A percentile compares a stretch with the other conserved stretches of the same genome.
These are phyloP conservation scores for Saururus chinensis DNA, from an alignment of 164 flowering plant species.

Conservation along the genomic window DNA sequence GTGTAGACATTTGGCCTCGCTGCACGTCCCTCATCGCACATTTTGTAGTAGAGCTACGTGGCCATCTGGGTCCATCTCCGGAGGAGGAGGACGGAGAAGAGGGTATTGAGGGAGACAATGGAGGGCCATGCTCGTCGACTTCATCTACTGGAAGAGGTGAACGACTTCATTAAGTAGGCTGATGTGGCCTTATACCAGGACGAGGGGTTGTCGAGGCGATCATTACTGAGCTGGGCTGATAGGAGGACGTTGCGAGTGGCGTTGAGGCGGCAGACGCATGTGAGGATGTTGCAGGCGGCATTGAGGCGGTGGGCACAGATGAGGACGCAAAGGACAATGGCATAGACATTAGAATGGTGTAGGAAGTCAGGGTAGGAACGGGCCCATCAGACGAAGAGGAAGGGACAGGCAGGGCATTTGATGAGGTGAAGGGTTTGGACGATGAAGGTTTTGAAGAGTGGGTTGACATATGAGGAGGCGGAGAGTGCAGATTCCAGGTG, in stretches of 20 bases:
- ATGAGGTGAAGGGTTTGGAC: conserved; percentile 44
- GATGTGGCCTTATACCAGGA: conserved; percentile 48
- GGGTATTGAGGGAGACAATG: conserved; percentile 45
- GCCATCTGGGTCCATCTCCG: conserved; percentile 55
- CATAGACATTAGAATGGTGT: conserved; percentile 40
- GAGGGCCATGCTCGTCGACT: conserved; percentile 47
- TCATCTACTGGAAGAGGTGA: conserved; percentile 46
- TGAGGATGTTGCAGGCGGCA: no score
- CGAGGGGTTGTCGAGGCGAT: conserved; percentile 53
- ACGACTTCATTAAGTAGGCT: conserved; percentile 59
- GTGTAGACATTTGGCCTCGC: conserved; percentile 51
- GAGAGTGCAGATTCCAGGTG: no score
- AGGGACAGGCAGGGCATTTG: conserved; percentile 34
- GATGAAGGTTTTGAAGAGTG: conserved; percentile 23
- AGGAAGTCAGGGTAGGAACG: conserved; percentile 16
- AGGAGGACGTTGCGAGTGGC: conserved; percentile 52
- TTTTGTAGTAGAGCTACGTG: conserved; percentile 48
- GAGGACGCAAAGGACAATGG: conserved; percentile 38
- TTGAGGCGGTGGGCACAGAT: conserved; percentile 18
- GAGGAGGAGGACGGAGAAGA: conserved; percentile 44
- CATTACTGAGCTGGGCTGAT: conserved; percentile 36
- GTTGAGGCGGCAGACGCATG: conserved; percentile 51
- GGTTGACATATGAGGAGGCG: no score
- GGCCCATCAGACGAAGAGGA: conserved; percentile 55
- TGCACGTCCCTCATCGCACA: conserved; percentile 41